A percentile compares a stretch with the other conserved stretches of the same genome.
phyloP scores from a whole-genome alignment of 164 flowering plant genomes.

The Akebia trifoliata region DNA sequence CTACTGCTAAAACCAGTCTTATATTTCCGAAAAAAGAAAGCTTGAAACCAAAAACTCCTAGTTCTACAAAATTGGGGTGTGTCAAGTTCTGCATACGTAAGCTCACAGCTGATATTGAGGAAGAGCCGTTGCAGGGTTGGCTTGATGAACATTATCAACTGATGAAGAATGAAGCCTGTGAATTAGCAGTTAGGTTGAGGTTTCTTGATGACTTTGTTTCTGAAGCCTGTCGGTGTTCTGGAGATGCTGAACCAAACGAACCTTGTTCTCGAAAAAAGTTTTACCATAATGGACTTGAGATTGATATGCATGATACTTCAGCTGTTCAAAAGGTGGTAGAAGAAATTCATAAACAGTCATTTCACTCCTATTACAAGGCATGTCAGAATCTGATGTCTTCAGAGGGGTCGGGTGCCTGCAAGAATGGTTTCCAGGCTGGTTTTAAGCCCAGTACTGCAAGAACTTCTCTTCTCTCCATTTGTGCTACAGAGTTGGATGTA shows the following conservation, averaged over 20 bases:
- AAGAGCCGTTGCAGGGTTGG: slow-evolving; percentile 99
- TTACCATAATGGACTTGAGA: slow-evolving; percentile 52
- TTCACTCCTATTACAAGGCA: slow-evolving; percentile 78
- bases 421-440: slow-evolving; percentile 84
- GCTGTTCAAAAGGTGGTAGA: slow-evolving; percentile 52
- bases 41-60: slow-evolving; percentile 51
- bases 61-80: slow-evolving; percentile 62
- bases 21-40: slow-evolving; percentile 69
- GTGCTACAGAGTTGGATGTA: slow-evolving; percentile 71
- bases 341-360: slow-evolving; percentile 70
- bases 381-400: slow-evolving; percentile 59
- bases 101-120: slow-evolving; percentile 86
- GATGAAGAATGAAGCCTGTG: slow-evolving; percentile 82
- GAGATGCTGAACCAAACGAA: slow-evolving; percentile 46
- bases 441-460: slow-evolving; percentile 71
- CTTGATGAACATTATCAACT: slow-evolving; percentile 93
- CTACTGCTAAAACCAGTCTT: slow-evolving; percentile 54
- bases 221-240: slow-evolving; percentile 31
- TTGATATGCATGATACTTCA: slow-evolving; percentile 59
- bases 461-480: slow-evolving; percentile 73
- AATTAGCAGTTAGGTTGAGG: slow-evolving; percentile 79
- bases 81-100: slow-evolving; percentile 75
- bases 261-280: slow-evolving; percentile 34
- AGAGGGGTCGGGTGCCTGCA: slow-evolving; percentile 92
- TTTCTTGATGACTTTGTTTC: slow-evolving; percentile 68